Evolutionary conservation across 345 rosid species (phyloP).

Genomic region (Pugionium dolabratum): DNA sequence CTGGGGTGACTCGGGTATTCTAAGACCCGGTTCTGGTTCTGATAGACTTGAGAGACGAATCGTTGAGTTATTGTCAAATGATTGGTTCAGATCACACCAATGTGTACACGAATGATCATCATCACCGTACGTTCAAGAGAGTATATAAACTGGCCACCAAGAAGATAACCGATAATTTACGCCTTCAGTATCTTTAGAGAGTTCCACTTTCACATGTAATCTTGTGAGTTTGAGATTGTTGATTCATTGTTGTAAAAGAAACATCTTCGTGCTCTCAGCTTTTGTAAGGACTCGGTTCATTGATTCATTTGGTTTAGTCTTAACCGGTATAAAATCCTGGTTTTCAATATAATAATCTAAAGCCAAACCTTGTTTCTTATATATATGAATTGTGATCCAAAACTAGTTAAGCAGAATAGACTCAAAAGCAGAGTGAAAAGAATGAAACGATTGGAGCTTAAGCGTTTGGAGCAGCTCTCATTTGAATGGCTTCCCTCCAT

Average conservation of each 20-base stretch:
- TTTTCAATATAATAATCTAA: not conserved
- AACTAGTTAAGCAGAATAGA: constrained; percentile 25
- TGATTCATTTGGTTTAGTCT: not conserved
- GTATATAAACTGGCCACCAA: constrained; percentile 26
- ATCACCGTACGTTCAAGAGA: not conserved
- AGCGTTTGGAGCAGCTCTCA: constrained; percentile 65
- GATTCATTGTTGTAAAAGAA: constrained; percentile 30
- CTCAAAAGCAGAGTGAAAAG: constrained; percentile 3
- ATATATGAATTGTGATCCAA: not conserved
- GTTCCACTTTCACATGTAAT: constrained; percentile 22
- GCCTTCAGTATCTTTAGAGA: constrained; percentile 22
- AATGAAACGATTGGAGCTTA: constrained; percentile 28
- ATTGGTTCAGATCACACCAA: constrained; percentile 55
- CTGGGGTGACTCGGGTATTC: constrained; percentile 87
- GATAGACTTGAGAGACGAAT: constrained; percentile 68
- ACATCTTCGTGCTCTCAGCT: constrained; percentile 19
- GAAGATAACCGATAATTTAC: not conserved
- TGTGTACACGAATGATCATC: constrained; percentile 56
- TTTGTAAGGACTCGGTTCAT: constrained; percentile 13
- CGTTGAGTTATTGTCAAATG: constrained; percentile 55
- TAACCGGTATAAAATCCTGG: constrained; percentile 19
- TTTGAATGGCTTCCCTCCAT: constrained; percentile 73
- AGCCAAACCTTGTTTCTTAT: constrained; percentile 22
- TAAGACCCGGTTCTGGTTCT: constrained; percentile 83
- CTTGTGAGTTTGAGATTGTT: constrained; percentile 24